Conservation (phyloP, 371 early-diverging fungal species). For the Funneliformis caledonium region DNA sequence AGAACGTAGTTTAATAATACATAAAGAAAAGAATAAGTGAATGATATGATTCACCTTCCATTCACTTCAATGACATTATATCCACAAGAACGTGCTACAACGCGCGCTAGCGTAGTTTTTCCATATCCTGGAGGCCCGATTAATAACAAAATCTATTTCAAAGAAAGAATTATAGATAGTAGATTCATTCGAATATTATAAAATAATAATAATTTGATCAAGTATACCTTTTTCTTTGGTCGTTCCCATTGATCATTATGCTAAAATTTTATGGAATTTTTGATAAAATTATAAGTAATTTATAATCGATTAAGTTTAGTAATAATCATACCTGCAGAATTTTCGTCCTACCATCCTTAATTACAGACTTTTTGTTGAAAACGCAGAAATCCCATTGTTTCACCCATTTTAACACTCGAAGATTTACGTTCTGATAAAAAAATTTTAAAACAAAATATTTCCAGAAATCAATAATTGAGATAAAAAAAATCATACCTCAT, state of each 20-base stretch:
- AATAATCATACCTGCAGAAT: background rate
- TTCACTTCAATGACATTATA: constrained; percentile 96
- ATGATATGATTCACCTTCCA: constrained; percentile 75
- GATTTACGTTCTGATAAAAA: constrained; percentile 67
- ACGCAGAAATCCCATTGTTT: constrained; percentile 97
- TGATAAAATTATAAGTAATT: constrained; percentile 6
- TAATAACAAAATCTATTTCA: constrained; percentile 80
- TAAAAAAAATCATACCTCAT: constrained; percentile 62
- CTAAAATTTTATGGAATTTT: constrained; percentile 35
- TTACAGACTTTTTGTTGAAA: constrained; percentile 61
- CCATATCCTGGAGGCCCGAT: constrained; percentile 98
- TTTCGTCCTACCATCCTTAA: constrained; percentile 29
- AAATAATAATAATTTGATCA: constrained; percentile 31
- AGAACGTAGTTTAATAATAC: background rate
- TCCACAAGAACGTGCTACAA: constrained; percentile 91
- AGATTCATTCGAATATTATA: constrained; percentile 44
- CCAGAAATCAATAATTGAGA: background rate
- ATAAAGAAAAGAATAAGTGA: background rate
- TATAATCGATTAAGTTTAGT: background rate
- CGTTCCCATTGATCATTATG: constrained; percentile 59
- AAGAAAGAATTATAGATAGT: constrained; percentile 37
- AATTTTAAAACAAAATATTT: background rate
- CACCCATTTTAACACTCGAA: constrained; percentile 90
- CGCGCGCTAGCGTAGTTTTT: constrained; percentile 98
- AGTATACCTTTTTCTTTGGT: constrained; percentile 66